phyloP scores from a whole-genome alignment of 2,329 filamentous ascomycete genomes.

The Pestalotiopsis fici region DNA sequence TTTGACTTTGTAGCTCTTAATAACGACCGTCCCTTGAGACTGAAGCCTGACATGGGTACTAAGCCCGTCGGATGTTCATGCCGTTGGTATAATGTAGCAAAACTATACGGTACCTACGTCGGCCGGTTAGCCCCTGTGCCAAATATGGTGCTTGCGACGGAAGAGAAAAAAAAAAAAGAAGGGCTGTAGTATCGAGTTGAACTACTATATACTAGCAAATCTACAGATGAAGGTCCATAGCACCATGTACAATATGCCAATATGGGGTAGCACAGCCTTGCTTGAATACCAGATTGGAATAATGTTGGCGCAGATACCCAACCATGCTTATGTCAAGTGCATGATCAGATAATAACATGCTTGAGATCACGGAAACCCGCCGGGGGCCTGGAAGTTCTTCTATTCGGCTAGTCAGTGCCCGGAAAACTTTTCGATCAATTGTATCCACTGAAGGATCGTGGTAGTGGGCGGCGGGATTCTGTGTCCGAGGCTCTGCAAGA shows the following conservation, averaged over 20 bases:
- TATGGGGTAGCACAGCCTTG: background rate
- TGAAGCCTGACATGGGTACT: too few relatives aligned
- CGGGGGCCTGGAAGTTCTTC: background rate
- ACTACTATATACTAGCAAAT: too few relatives aligned
- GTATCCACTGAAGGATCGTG: background rate
- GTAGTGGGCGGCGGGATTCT: background rate
- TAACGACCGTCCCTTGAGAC: too few relatives aligned
- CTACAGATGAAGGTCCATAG: background rate
- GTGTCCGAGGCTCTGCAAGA: background rate
- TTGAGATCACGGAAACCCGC: background rate
- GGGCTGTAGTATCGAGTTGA: too few relatives aligned
- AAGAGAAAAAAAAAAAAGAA: too few relatives aligned
- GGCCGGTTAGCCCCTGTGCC: too few relatives aligned
- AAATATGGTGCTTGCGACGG: too few relatives aligned
- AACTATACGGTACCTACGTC: too few relatives aligned
- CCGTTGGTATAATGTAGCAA: too few relatives aligned
- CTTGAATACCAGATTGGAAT: background rate
- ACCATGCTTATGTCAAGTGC: background rate
- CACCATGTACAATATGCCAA: background rate
- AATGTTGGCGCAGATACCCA: background rate
- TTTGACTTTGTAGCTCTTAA: background rate
- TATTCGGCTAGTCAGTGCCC: background rate
- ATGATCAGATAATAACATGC: background rate
- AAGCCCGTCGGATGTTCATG: too few relatives aligned
- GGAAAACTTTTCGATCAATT: background rate